Base-by-base conservation (phyloP, 768 basidiomycete genomes). In the Russula sp. region DNA sequence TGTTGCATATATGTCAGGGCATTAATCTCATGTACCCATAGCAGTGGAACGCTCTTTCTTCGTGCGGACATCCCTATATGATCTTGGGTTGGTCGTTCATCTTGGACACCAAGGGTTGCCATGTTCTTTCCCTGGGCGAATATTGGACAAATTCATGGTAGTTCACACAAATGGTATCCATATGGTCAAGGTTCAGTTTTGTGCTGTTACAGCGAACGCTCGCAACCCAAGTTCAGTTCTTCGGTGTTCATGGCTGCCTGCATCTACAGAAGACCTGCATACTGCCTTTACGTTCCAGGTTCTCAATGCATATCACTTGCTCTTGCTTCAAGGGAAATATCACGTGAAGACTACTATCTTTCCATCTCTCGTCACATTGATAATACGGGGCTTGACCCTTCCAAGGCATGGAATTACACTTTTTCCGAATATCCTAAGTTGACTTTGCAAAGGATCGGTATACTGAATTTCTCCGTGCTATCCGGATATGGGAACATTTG, bases 201-300 rank as follows among this genome's bases (percentile, higher is more conserved):
- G 44, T 6, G 20, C 1, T 46, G 44, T 46, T 10, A 22, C 9
- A n/a, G 44, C 4, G 4, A 46, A n/a, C 10, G 5, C 10, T 46
- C 10, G n/a, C n/a, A 46, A n/a, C 9, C 8, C 4, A 46, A 46
- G n/a, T 46, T 46, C 44, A 46, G 20, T n/a, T 46, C 8, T 28
- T 51, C 50, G 16, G 50, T 51, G 50, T 18, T 51, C 50, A 28
- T 51, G 28, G 50, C 28, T 51, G 50, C 50, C 50, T 51, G 50
- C 50, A 51, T 26, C 50, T 22, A 51, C 6, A 16, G 50, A 8
- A 5, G 28, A 30, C 28, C 28, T 5, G 28, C 28, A 30, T 3
- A 30, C 26, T 51, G 50, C 50, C n/a, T 46, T 46, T n/a, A 46
- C n/a, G 8, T 46, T 46, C 8, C 9, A n/a, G 20, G n/a, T 46